Evolutionary conservation across 1,284 basidiomycete genomes (phyloP), one percentile per base, ranked within the genome.

Genomic region (Cryptococcus sp.): DNA sequence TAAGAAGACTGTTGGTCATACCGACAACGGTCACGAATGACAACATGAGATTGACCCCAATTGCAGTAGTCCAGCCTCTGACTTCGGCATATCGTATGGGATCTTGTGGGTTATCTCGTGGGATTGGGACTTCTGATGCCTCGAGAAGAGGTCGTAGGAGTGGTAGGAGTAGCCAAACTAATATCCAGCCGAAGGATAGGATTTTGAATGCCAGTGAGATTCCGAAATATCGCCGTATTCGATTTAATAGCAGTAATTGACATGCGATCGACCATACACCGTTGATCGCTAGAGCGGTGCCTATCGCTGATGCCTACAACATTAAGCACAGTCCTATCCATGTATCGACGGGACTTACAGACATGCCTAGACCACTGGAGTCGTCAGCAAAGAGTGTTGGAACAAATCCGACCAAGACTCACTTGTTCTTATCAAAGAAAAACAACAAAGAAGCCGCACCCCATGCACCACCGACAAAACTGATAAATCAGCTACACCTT

Each of bases 351-450:
- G 10, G 38, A 41, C 44, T 8, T 46, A 46, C 44, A 6, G 72
- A 68, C 68, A 76, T 69, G 33, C 63, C 64, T 7, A 73, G 59
- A 45, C 67, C 74, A 41, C 73, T 73, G 55, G 5, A 37, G 4
- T 35, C 11, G 32, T 50, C 63, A 53, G 62, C 56, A 49, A 33
- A 34, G 13, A 42, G 34, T 13, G 10, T 2, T 31, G 36, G 33
- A 31, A 46, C 6, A 13, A 35, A 41, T 49, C 4, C 5, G 37
- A 23, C 23, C 23, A 44, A 34, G 23, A 64, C 69, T 64, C 60
- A 73, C 67, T 69, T 67, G 43, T 69, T 63, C 33, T 56, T 49
- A 53, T 73, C 71, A 49, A 73, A 77, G 60, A 71, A 73, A 57
- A 72, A 74, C 32, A 76, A 55, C 8, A 75, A 51, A 8, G 65